phyloP scores from a whole-genome alignment of 257 asterid species.

The Cinchona pubescens region DNA sequence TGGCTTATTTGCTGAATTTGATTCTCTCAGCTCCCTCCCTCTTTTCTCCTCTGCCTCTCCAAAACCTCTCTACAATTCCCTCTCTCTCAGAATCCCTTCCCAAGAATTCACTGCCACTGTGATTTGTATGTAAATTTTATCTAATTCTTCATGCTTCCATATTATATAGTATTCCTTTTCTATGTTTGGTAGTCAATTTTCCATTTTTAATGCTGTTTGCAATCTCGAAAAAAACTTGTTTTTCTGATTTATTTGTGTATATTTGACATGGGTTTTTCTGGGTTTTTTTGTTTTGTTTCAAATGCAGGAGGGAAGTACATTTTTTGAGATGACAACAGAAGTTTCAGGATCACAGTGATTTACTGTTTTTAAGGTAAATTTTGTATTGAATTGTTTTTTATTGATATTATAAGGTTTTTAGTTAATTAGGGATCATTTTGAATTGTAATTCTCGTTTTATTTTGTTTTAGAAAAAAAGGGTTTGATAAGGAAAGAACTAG shows the following conservation, averaged over 20 bases:
- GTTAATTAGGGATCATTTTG: background rate
- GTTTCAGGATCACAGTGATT: background rate
- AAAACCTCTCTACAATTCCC: background rate
- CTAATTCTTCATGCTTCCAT: background rate
- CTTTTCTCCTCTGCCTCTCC: background rate
- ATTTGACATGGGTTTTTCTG: background rate
- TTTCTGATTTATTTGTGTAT: background rate
- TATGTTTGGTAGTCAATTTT: background rate
- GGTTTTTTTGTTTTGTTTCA: background rate
- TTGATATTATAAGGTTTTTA: background rate
- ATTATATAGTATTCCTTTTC: too few species aligned
- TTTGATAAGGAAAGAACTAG: background rate
- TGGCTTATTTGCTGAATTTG: background rate
- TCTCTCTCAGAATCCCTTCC: too few species aligned
- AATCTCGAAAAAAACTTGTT: background rate
- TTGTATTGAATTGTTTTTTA: background rate
- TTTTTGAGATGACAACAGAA: background rate
- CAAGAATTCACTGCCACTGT: background rate
- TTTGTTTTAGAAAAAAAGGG: background rate
- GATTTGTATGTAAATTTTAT: background rate
- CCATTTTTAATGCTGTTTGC: background rate
- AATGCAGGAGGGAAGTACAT: slow-evolving; percentile 3
- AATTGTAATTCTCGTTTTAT: background rate
- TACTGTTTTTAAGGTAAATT: background rate
- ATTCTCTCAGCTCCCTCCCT: slow-evolving; percentile 13